These are phyloP conservation scores for Aurinia saxatilis DNA, from an alignment of 345 rosid species.

Conservation along the genomic window DNA sequence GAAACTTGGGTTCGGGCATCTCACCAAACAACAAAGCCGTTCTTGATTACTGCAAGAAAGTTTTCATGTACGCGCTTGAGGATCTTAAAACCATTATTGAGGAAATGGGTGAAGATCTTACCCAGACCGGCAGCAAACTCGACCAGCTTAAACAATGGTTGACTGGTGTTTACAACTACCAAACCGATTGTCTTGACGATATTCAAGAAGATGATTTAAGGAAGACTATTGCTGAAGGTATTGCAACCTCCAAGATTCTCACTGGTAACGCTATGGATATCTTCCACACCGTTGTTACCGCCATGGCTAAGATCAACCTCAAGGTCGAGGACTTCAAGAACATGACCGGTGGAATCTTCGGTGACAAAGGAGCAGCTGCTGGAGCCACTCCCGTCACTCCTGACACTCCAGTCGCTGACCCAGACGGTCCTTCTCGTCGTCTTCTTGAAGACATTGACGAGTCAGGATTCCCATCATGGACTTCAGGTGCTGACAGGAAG, in stretches of 20 bases:
- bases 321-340: conserved; percentile 19
- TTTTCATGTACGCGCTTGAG: conserved; percentile 30
- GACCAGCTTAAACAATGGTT: conserved; percentile 41
- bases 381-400: not conserved
- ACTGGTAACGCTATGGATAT: conserved; percentile 56
- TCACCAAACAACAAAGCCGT: conserved; percentile 32
- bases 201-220: conserved; percentile 23
- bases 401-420: conserved; percentile 15
- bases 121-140: conserved; percentile 21
- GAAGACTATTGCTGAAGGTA: conserved; percentile 28
- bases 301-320: conserved; percentile 30
- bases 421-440: conserved; percentile 38
- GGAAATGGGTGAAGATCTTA: conserved; percentile 33
- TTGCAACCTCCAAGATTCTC: conserved; percentile 28
- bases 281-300: conserved; percentile 27
- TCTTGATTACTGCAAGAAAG: conserved; percentile 33
- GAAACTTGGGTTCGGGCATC: conserved; percentile 28
- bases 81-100: conserved; percentile 27
- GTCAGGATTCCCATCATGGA: conserved; percentile 52
- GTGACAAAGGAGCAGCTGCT: conserved; percentile 14
- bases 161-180: conserved; percentile 53
- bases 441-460: conserved; percentile 31
- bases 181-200: conserved; percentile 50
- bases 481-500: conserved; percentile 50
- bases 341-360: conserved; percentile 16